Evolutionary conservation across 306 rosid species (phyloP), one percentile per base, ranked within the genome.

Genomic region (Lagenaria siceraria): DNA sequence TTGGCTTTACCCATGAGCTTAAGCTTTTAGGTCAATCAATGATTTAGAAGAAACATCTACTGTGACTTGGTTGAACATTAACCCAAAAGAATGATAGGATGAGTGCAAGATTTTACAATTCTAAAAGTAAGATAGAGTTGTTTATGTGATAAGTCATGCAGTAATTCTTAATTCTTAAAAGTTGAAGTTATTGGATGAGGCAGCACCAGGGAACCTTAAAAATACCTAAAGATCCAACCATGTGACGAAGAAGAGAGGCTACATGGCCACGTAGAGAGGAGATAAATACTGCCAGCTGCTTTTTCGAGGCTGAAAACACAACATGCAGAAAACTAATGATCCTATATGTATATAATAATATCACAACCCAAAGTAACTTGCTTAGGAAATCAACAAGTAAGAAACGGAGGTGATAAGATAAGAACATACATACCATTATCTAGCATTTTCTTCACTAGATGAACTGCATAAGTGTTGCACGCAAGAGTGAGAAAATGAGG

Each of bases 201-300:
- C 74, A 66, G 33, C 10, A 21, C 31, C 64, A 31, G 58, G 46
- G 46, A 15, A 81, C 56, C 9, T 36, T 24, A 63, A 75, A 81
- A 92, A 77, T 88, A 93, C 98, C 98, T 70, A 88, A 87, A 63
- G 98, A 93, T 76, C 96, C 98, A 83, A 91, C 98, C 97, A 88
- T 89, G 84, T 87, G 96, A 80, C 97, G 97, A 76, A 95, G 97
- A 87, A 92, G 96, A 80, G 96, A 82, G 61, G 97, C 97, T 82
- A 92, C 90, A 46, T 88, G 99, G 40, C 99, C 99, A 76, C 52
- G 97, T 12, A 95, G 90, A 63, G 87, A 78, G 10, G 93, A 90
- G 83, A 95, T 84, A 84, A 92, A 89, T 55, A 86, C 86, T 0
- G 90, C 86, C 61, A 90, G 86, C 84, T 95, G 97, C 77, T 89